Evolutionary conservation across 192 early-diverging fungal species (phyloP).

Genomic region (Oehlia diaphana): DNA sequence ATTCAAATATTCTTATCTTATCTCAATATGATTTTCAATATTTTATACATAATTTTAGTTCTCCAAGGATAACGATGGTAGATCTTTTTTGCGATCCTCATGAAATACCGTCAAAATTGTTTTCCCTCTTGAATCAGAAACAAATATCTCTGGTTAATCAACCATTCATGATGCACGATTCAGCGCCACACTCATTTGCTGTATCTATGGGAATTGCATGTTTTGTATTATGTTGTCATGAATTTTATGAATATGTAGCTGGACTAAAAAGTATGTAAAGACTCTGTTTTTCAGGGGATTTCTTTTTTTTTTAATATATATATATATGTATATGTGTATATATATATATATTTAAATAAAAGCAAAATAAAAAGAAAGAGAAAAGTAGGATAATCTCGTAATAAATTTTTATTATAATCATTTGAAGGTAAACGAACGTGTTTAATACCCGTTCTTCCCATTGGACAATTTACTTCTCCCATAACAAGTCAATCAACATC

Average conservation of each 20-base stretch:
- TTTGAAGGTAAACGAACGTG: constrained; percentile 4
- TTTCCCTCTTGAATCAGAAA: constrained; percentile 1
- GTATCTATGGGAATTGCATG: constrained; percentile 23
- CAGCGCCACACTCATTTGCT: not conserved
- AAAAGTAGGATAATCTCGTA: not conserved
- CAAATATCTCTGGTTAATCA: not conserved
- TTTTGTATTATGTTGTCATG: constrained; percentile 21
- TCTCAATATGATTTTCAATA: not conserved
- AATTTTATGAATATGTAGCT: constrained; percentile 21
- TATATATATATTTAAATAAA: not conserved
- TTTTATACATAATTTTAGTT: not conserved
- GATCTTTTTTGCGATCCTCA: constrained; percentile 14
- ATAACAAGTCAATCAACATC: not conserved
- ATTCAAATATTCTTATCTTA: not conserved
- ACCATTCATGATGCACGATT: not conserved
- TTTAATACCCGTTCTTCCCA: not conserved
- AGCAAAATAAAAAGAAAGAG: not conserved
- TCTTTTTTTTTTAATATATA: not conserved
- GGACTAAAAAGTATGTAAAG: constrained; percentile 12
- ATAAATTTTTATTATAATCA: not conserved
- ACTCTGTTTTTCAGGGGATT: not conserved
- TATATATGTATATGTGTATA: not conserved
- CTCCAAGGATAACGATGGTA: not conserved
- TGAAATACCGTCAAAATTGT: constrained; percentile 9
- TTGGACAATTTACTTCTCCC: not conserved